Conservation (phyloP, 2,329 filamentous ascomycete genomes). For the Zalaria sp. region DNA sequence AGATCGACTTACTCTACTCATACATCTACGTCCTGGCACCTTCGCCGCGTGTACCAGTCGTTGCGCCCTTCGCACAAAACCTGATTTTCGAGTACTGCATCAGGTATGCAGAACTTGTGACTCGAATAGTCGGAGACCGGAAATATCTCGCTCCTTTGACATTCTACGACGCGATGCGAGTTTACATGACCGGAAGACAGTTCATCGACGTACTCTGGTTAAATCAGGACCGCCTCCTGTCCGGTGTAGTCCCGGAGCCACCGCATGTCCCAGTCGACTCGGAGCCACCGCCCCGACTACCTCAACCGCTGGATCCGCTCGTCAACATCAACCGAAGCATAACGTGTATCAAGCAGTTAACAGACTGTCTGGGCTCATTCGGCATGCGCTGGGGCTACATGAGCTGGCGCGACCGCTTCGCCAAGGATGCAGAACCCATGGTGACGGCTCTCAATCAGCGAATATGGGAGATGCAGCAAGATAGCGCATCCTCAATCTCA, state of each 20-base stretch:
- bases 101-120: constrained; percentile 64
- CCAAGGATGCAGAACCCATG: constrained; percentile 27
- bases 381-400: constrained; percentile 35
- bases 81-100: constrained; percentile 79
- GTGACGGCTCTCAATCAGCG: constrained; percentile 27
- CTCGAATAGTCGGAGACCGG: constrained; percentile 48
- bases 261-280: constrained; percentile 24
- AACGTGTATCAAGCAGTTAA: constrained; percentile 32
- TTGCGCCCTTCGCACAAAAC: constrained; percentile 62
- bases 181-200: constrained; percentile 53
- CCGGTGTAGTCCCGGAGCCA: constrained; percentile 22
- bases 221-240: constrained; percentile 34
- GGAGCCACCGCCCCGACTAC: constrained; percentile 17
- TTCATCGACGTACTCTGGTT: constrained; percentile 42
- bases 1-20: constrained; percentile 80
- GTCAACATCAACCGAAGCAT: constrained; percentile 27
- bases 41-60: constrained; percentile 55
- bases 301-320: constrained; percentile 15
- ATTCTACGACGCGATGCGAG: constrained; percentile 75
- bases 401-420: constrained; percentile 35
- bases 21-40: constrained; percentile 82
- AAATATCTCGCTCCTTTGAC: constrained; percentile 57
- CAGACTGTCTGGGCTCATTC: constrained; percentile 29
- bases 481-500: neutral
- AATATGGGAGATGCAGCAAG: constrained; percentile 13